Evolutionary conservation across 2,329 filamentous ascomycete genomes (phyloP), one percentile per base, ranked within the genome.

Genomic region (Fusarium vanettenii): DNA sequence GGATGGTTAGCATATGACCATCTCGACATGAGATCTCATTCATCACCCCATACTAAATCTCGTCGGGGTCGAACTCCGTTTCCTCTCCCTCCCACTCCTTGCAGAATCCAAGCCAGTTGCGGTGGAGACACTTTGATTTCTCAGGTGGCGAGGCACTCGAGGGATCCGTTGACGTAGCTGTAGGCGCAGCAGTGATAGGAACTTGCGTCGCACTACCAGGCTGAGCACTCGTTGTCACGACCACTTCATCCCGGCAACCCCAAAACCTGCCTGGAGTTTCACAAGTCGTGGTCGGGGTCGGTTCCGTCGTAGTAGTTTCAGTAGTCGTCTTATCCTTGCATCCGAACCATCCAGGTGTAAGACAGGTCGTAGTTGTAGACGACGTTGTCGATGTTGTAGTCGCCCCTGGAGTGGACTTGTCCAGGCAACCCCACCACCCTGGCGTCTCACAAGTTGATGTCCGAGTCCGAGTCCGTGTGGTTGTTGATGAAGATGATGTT

Each of bases 381-480:
- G 86, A 86, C 0, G 88, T 86, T 14, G 85, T 86, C 4, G 85
- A 83, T 1, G 83, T 81, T 25, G 83, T 84, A 16, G 76, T 79
- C 13, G 73, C 71, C 8, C 84, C 84, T 2, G 86, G 87, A 0
- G 91, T 92, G 4, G 88, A 88, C 81, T 92, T 89, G 75, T 94
- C 93, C 43, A 94, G 84, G 80, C 91, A 95, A 25, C 94, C 94
- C 92, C 93, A 97, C 95, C 95, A 98, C 6, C 95, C 95, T 31
- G 95, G 95, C 2, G 95, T 98, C 82, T 97, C 89, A 84, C 95
- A 98, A 0, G 95, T 98, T 64, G 92, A 91, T 0, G 95, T 98
- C 52, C 95, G 89, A 0, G 95, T 98, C 41, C 95, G 89, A 4
- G 91, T 93, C 50, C 89, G 89, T 4, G 90, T 91, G 3, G 89